phyloP scores from a whole-genome alignment of 768 basidiomycete species.

The Russula sp. region DNA sequence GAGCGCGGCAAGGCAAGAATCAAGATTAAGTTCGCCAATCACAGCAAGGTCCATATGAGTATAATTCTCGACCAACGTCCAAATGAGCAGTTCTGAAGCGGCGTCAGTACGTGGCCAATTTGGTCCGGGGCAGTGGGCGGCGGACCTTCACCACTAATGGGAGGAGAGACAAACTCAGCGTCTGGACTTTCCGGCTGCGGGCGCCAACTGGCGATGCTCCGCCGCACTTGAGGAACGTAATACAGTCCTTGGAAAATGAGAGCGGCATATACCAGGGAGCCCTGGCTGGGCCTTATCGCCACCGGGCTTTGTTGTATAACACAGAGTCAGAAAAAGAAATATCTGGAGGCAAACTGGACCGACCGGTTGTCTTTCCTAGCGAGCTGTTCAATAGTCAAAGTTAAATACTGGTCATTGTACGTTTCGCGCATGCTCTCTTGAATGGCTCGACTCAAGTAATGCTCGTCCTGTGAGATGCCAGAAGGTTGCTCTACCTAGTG shows the following conservation, averaged over 20 bases:
- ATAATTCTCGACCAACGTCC: conserved; percentile 57
- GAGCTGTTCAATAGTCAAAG: conserved; percentile 43
- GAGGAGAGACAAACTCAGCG: conserved; percentile 23
- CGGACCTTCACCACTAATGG: conserved; percentile 33
- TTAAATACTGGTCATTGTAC: conserved; percentile 39
- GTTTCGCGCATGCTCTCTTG: conserved; percentile 53
- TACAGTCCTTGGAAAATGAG: conserved; percentile 59
- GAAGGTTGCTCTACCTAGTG: conserved; percentile 22
- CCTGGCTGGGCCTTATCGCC: conserved; percentile 50
- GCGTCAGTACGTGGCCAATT: conserved; percentile 13
- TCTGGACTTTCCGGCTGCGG: conserved; percentile 12
- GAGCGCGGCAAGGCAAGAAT: conserved; percentile 42
- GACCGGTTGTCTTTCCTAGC: conserved; percentile 54
- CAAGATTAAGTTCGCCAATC: conserved; percentile 48
- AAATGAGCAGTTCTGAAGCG: conserved; percentile 40
- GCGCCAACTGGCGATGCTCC: conserved; percentile 33
- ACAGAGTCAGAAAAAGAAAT: neutral
- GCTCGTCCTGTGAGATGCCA: conserved; percentile 47
- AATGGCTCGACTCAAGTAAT: conserved; percentile 60
- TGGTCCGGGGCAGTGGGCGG: neutral
- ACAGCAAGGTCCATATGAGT: conserved; percentile 62
- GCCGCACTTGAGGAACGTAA: conserved; percentile 63
- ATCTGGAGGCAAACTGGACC: conserved; percentile 22
- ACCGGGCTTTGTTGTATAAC: conserved; percentile 50
- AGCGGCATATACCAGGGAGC: conserved; percentile 50